Percentiles rank a stretch among this genome's conserved stretches.
Conservation (phyloP, 345 rosid species). For the Eucalyptus pumila region DNA sequence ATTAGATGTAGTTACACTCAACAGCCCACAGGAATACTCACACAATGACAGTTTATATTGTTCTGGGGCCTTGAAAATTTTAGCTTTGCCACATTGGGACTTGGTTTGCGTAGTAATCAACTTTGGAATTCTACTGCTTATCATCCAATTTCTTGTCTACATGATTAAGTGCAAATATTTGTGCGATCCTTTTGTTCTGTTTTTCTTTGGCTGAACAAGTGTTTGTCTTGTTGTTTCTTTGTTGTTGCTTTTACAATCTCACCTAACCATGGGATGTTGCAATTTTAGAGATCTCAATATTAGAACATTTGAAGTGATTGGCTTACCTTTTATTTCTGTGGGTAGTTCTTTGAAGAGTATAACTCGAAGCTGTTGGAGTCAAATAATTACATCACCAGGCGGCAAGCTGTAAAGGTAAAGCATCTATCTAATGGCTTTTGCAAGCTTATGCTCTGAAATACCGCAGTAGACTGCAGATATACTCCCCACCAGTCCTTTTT, state of each 20-base stretch:
- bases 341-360: conserved; percentile 83
- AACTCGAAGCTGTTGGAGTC: conserved; percentile 92
- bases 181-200: background rate
- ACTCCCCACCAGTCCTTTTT: background rate
- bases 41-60: background rate
- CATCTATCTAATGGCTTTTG: background rate
- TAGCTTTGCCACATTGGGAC: background rate
- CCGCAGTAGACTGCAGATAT: background rate
- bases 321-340: background rate
- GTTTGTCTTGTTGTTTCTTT: background rate
- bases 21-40: background rate
- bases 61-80: background rate
- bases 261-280: background rate
- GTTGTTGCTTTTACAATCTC: background rate
- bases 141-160: background rate
- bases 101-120: background rate
- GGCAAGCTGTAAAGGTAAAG: conserved; percentile 93
- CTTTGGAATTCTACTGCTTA: background rate
- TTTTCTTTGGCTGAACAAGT: background rate
- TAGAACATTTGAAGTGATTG: background rate
- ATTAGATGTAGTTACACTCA: background rate
- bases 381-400: conserved; percentile 78
- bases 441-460: background rate
- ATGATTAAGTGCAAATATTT: background rate
- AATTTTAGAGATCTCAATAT: background rate